phyloP scores from a whole-genome alignment of 2,329 filamentous ascomycete genomes.

The Hymenoscyphus linearis region DNA sequence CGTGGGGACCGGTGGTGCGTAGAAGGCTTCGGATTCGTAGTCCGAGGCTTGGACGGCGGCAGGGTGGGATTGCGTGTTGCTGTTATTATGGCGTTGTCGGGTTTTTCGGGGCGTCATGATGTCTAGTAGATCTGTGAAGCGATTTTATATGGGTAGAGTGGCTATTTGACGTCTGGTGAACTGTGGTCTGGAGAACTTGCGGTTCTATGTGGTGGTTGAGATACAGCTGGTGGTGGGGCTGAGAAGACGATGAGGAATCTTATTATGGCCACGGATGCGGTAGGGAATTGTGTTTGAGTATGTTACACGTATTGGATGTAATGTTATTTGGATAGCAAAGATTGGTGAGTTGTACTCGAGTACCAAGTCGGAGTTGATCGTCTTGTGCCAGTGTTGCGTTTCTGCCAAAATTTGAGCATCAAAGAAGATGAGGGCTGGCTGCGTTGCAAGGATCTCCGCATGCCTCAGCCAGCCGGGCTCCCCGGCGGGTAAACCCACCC shows the following conservation, averaged over 20 bases:
- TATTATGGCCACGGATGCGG: background rate
- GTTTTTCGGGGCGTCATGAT: constrained; percentile 37
- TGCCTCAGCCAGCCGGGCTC: no score
- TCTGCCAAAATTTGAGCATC: background rate
- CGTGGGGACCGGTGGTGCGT: constrained; percentile 36
- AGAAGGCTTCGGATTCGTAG: constrained; percentile 45
- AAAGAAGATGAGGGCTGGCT: background rate
- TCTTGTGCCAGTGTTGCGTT: background rate
- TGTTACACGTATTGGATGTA: background rate
- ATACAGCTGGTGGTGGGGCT: no score
- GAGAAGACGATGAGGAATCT: background rate
- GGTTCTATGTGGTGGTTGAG: background rate
- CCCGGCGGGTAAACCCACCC: background rate
- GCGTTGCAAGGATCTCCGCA: background rate
- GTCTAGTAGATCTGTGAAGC: background rate
- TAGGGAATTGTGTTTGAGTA: background rate
- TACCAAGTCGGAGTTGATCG: background rate
- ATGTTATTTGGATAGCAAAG: background rate
- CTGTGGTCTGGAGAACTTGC: background rate
- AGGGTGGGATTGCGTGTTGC: constrained; percentile 29
- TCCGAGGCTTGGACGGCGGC: constrained; percentile 41
- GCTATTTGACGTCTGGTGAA: background rate
- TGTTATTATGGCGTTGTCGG: constrained; percentile 33
- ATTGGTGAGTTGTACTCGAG: background rate
- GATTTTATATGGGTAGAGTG: background rate